Base-by-base conservation (phyloP, 1,284 basidiomycete species). In the Ustilago xerochloae region DNA sequence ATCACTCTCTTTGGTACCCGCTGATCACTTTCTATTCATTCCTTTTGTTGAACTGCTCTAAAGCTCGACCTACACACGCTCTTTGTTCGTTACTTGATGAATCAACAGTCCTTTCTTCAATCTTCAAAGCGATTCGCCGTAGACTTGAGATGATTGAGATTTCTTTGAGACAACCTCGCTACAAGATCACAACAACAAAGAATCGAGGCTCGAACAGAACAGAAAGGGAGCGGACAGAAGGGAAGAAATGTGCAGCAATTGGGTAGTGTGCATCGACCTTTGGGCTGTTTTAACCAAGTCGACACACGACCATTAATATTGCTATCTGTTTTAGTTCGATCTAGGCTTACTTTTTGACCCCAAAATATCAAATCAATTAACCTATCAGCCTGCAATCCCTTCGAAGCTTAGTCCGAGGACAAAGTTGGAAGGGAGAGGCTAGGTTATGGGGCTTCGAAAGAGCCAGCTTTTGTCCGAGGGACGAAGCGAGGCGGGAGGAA, bases 281-380 rank as follows among this genome's bases (percentile, higher is more conserved):
- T 63, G 70, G 70, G 38, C 18, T 30, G 18, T 36, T 41, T 32
- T 36, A 20, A 41, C 61, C 48, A 33, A 73, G 70, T 53, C 35
- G 57, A 64, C 54, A 73, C 70, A 73, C 70, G 70, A 73, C 70
- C 70, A 53, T 73, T 38, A 63, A 61, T 73, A 73, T 73, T 73
- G 70, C 64, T 52, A 24, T 49, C 4, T 32, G 10, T 22, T 33
- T 12, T 35, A 35, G 18, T 38, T 72, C 29, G n/a, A 48, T 73
- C 52, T 73, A 67, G 70, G 70, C 70, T 73, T 60, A 67, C 70
- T 73, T 73, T 73, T 73, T 73, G 70, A 73, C 70, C 70, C 70
- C 70, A 55, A 33, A 51, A 32, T 36, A 51, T 66, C 51, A 59
- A 66, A 50, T 55, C 47, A 57, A 46, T 16, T 13, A 73, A 73